These are phyloP conservation scores for Canariomyces notabilis DNA, from an alignment of 2,329 filamentous ascomycete genomes.

Conservation along the genomic window DNA sequence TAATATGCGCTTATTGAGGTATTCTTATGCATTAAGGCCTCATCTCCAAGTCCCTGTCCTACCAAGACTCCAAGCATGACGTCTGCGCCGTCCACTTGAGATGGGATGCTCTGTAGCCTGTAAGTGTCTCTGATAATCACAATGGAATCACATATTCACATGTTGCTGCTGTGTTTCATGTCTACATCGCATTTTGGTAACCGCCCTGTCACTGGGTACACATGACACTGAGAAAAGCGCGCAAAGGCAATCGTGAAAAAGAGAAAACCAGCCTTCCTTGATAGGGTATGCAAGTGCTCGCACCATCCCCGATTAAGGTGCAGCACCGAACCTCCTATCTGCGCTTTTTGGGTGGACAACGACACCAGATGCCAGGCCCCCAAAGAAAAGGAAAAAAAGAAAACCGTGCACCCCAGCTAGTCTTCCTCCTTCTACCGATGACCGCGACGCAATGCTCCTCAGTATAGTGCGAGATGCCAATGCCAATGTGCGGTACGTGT, in stretches of 20 bases:
- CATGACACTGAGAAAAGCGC: slow-evolving; percentile 22
- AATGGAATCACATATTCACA: slow-evolving; percentile 2
- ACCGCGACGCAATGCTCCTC: slow-evolving; percentile 21
- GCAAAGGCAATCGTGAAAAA: slow-evolving; percentile 20
- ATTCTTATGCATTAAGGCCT: not conserved
- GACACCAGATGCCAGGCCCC: slow-evolving; percentile 23
- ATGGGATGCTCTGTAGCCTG: too few relatives aligned
- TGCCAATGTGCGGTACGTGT: slow-evolving; percentile 21
- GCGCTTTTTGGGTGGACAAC: slow-evolving; percentile 23
- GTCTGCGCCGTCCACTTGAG: too few relatives aligned
- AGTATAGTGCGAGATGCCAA: slow-evolving; percentile 19
- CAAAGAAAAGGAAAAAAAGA: slow-evolving; percentile 16
- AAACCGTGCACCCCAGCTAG: slow-evolving; percentile 17
- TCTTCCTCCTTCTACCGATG: slow-evolving; percentile 17
- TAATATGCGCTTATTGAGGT: not conserved
- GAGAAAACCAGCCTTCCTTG: slow-evolving; percentile 25
- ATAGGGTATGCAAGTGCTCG: slow-evolving; percentile 21
- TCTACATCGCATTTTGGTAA: slow-evolving; percentile 29
- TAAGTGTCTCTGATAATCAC: too few relatives aligned
- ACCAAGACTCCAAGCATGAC: too few relatives aligned
- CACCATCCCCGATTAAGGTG: slow-evolving; percentile 26
- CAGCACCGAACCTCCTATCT: slow-evolving; percentile 20
- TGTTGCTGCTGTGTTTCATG: slow-evolving; percentile 19
- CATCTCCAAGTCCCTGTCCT: not conserved
- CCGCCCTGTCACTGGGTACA: slow-evolving; percentile 26